These are phyloP conservation scores for Rusavskia elegans DNA, from an alignment of 495 filamentous ascomycete species.

Conservation along the genomic window DNA sequence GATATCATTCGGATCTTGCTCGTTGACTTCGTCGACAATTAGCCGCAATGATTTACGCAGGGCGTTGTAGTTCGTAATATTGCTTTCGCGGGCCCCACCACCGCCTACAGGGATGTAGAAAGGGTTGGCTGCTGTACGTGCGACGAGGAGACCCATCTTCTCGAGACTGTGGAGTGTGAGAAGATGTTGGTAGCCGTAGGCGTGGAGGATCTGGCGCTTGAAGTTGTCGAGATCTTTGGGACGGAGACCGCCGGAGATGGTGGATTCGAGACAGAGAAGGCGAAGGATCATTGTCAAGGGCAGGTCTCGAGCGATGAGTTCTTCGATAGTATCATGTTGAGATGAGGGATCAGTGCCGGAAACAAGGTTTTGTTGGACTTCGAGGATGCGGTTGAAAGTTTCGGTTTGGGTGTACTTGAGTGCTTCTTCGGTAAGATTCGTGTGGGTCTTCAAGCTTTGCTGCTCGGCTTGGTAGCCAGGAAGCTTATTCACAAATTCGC, in stretches of 20 bases:
- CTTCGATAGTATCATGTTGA: slow-evolving; percentile 80
- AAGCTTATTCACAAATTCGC: slow-evolving; percentile 81
- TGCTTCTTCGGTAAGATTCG: slow-evolving; percentile 83
- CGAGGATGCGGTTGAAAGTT: slow-evolving; percentile 70
- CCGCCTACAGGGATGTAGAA: slow-evolving; percentile 51
- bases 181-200: slow-evolving; percentile 88
- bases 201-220: slow-evolving; percentile 73
- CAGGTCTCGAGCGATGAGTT: slow-evolving; percentile 74
- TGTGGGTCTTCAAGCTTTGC: slow-evolving; percentile 80
- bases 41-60: slow-evolving; percentile 72
- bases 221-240: slow-evolving; percentile 77
- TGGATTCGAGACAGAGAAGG: slow-evolving; percentile 79
- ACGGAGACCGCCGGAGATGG: slow-evolving; percentile 75
- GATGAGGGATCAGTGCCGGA: slow-evolving; percentile 76
- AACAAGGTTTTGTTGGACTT: slow-evolving; percentile 93
- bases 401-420: slow-evolving; percentile 80
- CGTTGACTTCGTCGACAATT: slow-evolving; percentile 92
- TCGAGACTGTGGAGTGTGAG: slow-evolving; percentile 81
- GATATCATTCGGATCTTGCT: slow-evolving; percentile 90
- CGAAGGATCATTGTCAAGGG: slow-evolving; percentile 68
- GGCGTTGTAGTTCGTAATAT: slow-evolving; percentile 81
- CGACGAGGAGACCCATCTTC: slow-evolving; percentile 70
- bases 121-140: slow-evolving; percentile 51
- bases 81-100: slow-evolving; percentile 35
- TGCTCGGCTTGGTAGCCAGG: slow-evolving; percentile 89